Conservation (phyloP, 306 rosid genomes). For the Cicer bijugum region DNA sequence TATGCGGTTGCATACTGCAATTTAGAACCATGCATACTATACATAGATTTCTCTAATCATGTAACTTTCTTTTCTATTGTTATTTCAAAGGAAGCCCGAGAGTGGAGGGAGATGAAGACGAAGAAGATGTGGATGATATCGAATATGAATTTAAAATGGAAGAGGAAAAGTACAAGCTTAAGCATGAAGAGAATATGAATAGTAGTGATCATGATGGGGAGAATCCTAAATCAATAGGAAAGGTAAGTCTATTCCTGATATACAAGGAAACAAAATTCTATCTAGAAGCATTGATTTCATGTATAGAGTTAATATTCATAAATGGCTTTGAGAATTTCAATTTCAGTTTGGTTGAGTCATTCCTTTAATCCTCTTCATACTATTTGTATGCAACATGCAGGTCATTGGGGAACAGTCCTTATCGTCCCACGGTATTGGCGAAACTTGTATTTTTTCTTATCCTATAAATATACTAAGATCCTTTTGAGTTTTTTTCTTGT, state of each 20-base stretch:
- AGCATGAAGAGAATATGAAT: slow-evolving; percentile 54
- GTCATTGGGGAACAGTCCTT: slow-evolving; percentile 67
- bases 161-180: slow-evolving; percentile 52
- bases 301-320: not conserved
- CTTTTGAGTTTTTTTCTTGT: too few relatives aligned
- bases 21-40: too few relatives aligned
- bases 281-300: not conserved
- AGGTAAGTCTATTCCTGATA: not conserved
- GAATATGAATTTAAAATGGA: slow-evolving; percentile 85
- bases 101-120: slow-evolving; percentile 93
- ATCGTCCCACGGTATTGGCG: slow-evolving; percentile 43
- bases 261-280: not conserved
- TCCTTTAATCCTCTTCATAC: slow-evolving; percentile 28
- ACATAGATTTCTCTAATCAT: not conserved
- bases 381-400: slow-evolving; percentile 55
- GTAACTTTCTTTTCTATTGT: slow-evolving; percentile 19
- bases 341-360: slow-evolving; percentile 13
- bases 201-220: slow-evolving; percentile 67
- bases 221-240: slow-evolving; percentile 45
- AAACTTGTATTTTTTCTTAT: not conserved
- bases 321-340: not conserved
- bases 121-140: slow-evolving; percentile 90
- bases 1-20: not conserved
- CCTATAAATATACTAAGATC: not conserved
- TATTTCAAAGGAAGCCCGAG: slow-evolving; percentile 82